Percentiles rank a stretch among this genome's conserved stretches.
Evolutionary conservation across 805 yeast species (phyloP).

Genomic region (Candida fluviatilis): DNA sequence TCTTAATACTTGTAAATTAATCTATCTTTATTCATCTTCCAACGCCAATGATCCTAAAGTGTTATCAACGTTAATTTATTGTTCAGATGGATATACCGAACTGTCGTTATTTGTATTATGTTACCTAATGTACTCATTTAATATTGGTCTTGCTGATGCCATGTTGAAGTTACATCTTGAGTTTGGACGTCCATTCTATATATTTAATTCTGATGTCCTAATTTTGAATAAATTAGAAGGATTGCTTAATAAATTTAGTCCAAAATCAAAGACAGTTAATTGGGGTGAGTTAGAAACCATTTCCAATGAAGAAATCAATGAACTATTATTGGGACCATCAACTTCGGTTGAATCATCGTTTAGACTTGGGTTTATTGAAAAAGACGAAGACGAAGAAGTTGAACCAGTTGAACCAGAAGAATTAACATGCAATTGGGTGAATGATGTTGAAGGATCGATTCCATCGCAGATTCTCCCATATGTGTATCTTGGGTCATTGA

Average conservation of each 20-base stretch:
- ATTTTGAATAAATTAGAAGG: conserved; percentile 63
- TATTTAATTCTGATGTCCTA: conserved; percentile 71
- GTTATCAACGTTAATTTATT: conserved; percentile 56
- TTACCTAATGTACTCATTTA: conserved; percentile 66
- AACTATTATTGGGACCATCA: conserved; percentile 22
- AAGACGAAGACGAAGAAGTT: conserved; percentile 11
- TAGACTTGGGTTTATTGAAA: conserved; percentile 26
- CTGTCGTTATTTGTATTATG: conserved; percentile 72
- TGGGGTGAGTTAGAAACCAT: conserved; percentile 32
- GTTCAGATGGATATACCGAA: conserved; percentile 92
- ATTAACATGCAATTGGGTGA: conserved; percentile 27
- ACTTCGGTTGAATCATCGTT: conserved; percentile 5
- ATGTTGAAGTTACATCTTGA: conserved; percentile 57
- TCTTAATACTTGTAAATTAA: conserved; percentile 63
- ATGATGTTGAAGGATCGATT: conserved; percentile 56
- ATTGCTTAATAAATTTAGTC: conserved; percentile 52
- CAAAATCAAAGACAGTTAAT: conserved; percentile 6
- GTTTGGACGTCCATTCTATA: conserved; percentile 75
- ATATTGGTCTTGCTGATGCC: conserved; percentile 59
- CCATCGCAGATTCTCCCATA: conserved; percentile 85
- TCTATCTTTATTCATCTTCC: conserved; percentile 40
- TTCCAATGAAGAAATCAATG: conserved; percentile 28
- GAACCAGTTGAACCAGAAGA: conserved; percentile 8
- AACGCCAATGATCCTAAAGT: conserved; percentile 28
- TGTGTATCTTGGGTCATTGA: conserved; percentile 77